phyloP scores from a whole-genome alignment of 2,329 filamentous ascomycete genomes.

The Aspergillus hortae region DNA sequence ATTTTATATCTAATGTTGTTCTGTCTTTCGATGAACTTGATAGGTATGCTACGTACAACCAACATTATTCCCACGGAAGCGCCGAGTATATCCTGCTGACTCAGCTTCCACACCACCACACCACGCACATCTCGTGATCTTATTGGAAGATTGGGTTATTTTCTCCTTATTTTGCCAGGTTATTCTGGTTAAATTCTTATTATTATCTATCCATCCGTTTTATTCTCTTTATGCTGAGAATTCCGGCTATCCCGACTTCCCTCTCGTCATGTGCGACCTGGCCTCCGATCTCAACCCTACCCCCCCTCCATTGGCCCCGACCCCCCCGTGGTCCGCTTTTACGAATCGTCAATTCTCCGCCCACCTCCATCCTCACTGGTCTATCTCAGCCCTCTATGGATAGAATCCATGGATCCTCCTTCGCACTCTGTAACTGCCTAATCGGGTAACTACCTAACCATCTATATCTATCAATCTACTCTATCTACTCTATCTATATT shows the following conservation, averaged over 20 bases:
- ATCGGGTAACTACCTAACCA: too few species aligned
- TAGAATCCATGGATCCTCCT: not conserved
- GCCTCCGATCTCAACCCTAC: slow-evolving; percentile 9
- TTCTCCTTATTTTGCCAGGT: not conserved
- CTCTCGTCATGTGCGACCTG: slow-evolving; percentile 20
- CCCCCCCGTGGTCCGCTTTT: slow-evolving; percentile 6
- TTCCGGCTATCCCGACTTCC: slow-evolving; percentile 22
- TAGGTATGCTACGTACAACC: too few species aligned
- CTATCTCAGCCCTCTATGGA: not conserved
- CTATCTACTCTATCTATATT: too few species aligned
- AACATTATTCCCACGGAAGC: not conserved
- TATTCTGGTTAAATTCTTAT: not conserved
- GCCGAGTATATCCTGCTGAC: too few species aligned
- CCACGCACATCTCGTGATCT: too few species aligned
- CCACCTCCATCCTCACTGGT: not conserved
- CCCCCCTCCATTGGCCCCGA: slow-evolving; percentile 11
- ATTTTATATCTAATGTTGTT: too few species aligned
- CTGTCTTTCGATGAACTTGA: too few species aligned
- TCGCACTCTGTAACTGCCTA: too few species aligned
- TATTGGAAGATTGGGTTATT: too few species aligned
- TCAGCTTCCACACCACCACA: too few species aligned
- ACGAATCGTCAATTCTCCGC: slow-evolving; percentile 8
- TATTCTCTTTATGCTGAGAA: slow-evolving; percentile 3
- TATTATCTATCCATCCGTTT: not conserved
- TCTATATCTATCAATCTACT: too few species aligned